Base-by-base conservation (phyloP, 2,329 filamentous ascomycete genomes). In the Apiospora koreana region DNA sequence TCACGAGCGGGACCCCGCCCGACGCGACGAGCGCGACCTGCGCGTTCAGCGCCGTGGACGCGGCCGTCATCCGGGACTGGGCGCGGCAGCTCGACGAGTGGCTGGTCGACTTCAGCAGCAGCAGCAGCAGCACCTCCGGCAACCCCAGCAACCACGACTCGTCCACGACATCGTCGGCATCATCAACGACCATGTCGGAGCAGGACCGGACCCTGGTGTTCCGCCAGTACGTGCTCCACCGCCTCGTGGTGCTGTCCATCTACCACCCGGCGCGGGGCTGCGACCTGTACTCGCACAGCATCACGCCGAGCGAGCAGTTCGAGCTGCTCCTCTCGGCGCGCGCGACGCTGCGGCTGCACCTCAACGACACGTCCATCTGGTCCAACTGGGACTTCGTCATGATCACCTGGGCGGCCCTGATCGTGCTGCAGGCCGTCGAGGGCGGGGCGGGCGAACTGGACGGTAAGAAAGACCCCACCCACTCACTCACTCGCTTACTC, bases 381-480 rank as follows among this genome's bases (percentile, higher is more conserved):
- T 79, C 81, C 4, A 84, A 84, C 62, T 84, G 81, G 79, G 82
- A 84, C 54, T 74, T 84, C 0, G 79, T 83, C 25, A 81, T 84
- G 73, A 84, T 84, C 67, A 83, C 82, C 0, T 83, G 82, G 82
- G 82, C 82, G 7, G 81, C 82, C 1, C 73, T 84, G 10, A 81
- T 84, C n/a, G 81, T 84, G 1, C 73, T 84, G 1, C 82, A 83
- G 71, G 82, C 79, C 2, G 76, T 83, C 3, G 80, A 83, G 70
- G 81, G 80, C 1, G 81, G 81, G 0, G 79, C 80, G 12, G 81
- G 81, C 0, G 81, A 84, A 68, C 71, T 76, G 2, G 80, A 82
- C 35, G 80, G 81, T 82, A 73, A 74, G 74, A 10, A 31, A 8
- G 31, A n/a, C 58, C 3, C 31, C 2, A 2, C 16, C 9, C 58